Conservation (phyloP, 768 basidiomycete genomes). For the Tephrocybe sp. region DNA sequence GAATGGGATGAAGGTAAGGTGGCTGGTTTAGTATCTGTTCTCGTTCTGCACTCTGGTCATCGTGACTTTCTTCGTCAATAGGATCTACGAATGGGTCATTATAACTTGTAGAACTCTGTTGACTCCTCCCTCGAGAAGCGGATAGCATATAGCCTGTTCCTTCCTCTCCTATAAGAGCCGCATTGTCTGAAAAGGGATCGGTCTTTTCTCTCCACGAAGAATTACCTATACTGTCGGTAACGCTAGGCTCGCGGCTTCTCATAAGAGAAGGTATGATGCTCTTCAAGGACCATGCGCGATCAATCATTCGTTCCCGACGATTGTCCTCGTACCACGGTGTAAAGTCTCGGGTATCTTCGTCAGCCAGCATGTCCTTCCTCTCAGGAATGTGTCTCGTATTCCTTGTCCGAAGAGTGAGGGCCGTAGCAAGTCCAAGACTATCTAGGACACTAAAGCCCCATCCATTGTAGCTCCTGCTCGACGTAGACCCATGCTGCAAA, state of each 20-base stretch:
- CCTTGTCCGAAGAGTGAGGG: constrained; percentile 25
- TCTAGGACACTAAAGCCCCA: constrained; percentile 19
- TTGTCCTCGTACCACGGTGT: constrained; percentile 34
- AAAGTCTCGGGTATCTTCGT: constrained; percentile 67
- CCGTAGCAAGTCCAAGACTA: constrained; percentile 24
- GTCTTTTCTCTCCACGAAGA: constrained; percentile 43
- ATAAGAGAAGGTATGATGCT: constrained; percentile 39
- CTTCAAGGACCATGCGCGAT: constrained; percentile 55
- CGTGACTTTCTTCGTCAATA: constrained; percentile 28
- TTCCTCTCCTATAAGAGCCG: constrained; percentile 34
- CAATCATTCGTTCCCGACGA: constrained; percentile 37
- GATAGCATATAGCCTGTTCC: constrained; percentile 25
- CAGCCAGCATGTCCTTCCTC: constrained; percentile 73
- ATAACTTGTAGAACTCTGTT: constrained; percentile 41
- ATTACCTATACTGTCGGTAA: constrained; percentile 23
- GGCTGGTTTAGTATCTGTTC: constrained; percentile 2
- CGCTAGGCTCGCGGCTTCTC: constrained; percentile 40
- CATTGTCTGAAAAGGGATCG: constrained; percentile 50
- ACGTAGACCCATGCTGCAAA: constrained; percentile 13
- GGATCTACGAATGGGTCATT: constrained; percentile 49
- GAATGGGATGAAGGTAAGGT: constrained; percentile 12
- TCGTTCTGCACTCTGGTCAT: constrained; percentile 17
- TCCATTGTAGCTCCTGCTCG: constrained; percentile 10
- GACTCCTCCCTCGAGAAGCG: constrained; percentile 27
- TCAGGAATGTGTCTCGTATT: constrained; percentile 24